Base-by-base conservation (phyloP, 176 grass and related monocot species). In the Oryza coarctata region DNA sequence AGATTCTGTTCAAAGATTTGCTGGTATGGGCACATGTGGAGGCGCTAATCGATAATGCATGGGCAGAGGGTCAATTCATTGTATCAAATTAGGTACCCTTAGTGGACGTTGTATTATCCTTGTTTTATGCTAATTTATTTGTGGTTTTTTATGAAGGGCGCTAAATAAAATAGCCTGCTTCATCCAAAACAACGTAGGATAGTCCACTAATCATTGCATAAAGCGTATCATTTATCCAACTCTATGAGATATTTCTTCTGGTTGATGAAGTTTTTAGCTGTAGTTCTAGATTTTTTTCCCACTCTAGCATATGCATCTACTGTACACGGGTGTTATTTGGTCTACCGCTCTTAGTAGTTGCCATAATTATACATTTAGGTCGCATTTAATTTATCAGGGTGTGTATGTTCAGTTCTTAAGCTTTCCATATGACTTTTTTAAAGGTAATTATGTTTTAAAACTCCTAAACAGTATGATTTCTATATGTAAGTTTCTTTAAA, bases 1-100 rank as follows among this genome's bases (percentile, higher is more conserved):
- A 35, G 84, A 81, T 75, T 22, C 17, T 4, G 84, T 25, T 7
- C 4, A 13, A 35, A 75, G 84, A 80, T 81, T 86, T 60, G 77
- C 77, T 74, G 44, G 61, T 68, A 60, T 68, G 70, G 69, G 44
- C 84, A 52, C 84, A 86, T 80, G 84, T 74, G 70, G 84, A 44
- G 18, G 84, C 20, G 44, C 45, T 58, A 29, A 14, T 80, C 68
- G 76, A 35, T 14, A 65, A 55, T 55, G 55, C 55, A 73, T 30
- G 44, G 76, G 68, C 76, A 72, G 41, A 44, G 76, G 77, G 61
- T 34, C 60, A 27, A 32, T 86, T 74, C 77, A 64, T 71, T 85
- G 55, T 40, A 79, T 72, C 83, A 32, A n/a, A 65, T 65, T 65
- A 73, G 68, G 6, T 28, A 58, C n/a, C 3, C 5, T 43, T 8